Conservation (phyloP, 1,284 basidiomycete genomes). For the Volvariella surrecta region DNA sequence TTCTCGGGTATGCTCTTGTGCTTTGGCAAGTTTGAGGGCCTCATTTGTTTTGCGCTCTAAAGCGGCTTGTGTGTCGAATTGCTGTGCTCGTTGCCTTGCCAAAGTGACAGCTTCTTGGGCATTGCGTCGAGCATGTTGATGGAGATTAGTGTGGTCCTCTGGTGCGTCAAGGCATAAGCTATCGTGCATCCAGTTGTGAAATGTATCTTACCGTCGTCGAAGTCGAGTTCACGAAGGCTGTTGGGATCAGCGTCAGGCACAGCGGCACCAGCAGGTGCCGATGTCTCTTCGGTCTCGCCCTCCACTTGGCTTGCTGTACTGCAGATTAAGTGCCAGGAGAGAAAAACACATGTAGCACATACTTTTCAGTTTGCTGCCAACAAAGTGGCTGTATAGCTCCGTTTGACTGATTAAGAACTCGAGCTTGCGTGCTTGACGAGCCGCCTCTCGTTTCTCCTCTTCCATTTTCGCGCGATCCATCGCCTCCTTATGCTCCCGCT, state of each 20-base stretch:
- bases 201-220: slow-evolving; percentile 73
- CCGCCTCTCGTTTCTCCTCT: slow-evolving; percentile 94
- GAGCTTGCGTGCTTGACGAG: slow-evolving; percentile 92
- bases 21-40: slow-evolving; percentile 58
- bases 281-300: slow-evolving; percentile 46
- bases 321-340: not conserved
- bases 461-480: slow-evolving; percentile 86
- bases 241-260: slow-evolving; percentile 42
- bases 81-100: slow-evolving; percentile 74
- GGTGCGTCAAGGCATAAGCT: slow-evolving; percentile 9
- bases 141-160: slow-evolving; percentile 91
- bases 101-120: slow-evolving; percentile 86
- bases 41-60: slow-evolving; percentile 78
- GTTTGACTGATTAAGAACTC: slow-evolving; percentile 99
- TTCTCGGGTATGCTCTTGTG: slow-evolving; percentile 49
- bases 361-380: slow-evolving; percentile 98
- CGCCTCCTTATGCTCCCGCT: slow-evolving; percentile 92
- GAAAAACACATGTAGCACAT: slow-evolving; percentile 20
- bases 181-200: slow-evolving; percentile 3
- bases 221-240: slow-evolving; percentile 77
- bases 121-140: slow-evolving; percentile 82
- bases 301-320: slow-evolving; percentile 79
- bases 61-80: slow-evolving; percentile 81
- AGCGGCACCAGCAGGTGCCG: slow-evolving; percentile 53
- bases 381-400: slow-evolving; percentile 98